Conservation (phyloP, 495 filamentous ascomycete genomes). For the Beverwykella pulmonaria region DNA sequence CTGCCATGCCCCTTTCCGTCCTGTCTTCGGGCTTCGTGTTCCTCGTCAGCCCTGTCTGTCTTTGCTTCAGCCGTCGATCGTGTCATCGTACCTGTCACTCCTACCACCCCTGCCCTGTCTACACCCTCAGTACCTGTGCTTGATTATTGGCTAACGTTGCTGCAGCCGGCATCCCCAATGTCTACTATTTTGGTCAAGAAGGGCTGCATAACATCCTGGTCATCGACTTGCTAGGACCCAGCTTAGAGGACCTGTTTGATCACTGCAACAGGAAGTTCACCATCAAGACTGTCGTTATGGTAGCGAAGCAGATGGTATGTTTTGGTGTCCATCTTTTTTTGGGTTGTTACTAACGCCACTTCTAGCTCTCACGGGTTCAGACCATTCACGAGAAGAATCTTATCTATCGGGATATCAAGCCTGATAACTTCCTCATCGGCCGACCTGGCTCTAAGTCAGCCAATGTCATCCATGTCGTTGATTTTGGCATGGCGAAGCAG, state of each 20-base stretch:
- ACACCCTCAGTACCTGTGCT: not conserved
- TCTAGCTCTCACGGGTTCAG: slow-evolving; percentile 90
- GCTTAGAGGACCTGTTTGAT: slow-evolving; percentile 96
- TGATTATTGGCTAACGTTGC: slow-evolving; percentile 10
- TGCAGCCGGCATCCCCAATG: slow-evolving; percentile 95
- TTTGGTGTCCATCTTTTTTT: not conserved
- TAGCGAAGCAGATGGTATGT: slow-evolving; percentile 97
- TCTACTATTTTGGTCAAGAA: slow-evolving; percentile 99
- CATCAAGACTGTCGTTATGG: slow-evolving; percentile 98
- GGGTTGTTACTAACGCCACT: slow-evolving; percentile 32
- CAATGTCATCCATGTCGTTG: slow-evolving; percentile 98
- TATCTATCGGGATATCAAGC: slow-evolving; percentile 99
- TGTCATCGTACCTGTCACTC: not conserved
- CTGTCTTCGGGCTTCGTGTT: not conserved
- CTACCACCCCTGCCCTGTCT: not conserved
- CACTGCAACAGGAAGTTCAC: slow-evolving; percentile 95
- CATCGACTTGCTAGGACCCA: slow-evolving; percentile 95
- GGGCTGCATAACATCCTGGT: slow-evolving; percentile 99
- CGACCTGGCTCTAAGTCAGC: slow-evolving; percentile 88
- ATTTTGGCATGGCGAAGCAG: slow-evolving; percentile 99
- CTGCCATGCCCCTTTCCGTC: not conserved
- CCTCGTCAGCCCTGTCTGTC: not conserved
- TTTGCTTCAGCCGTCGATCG: not conserved
- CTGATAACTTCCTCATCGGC: slow-evolving; percentile 98
- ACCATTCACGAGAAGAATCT: slow-evolving; percentile 99